Conservation (phyloP, 176 grass and related monocot species). For the Paspalum vaginatum region DNA sequence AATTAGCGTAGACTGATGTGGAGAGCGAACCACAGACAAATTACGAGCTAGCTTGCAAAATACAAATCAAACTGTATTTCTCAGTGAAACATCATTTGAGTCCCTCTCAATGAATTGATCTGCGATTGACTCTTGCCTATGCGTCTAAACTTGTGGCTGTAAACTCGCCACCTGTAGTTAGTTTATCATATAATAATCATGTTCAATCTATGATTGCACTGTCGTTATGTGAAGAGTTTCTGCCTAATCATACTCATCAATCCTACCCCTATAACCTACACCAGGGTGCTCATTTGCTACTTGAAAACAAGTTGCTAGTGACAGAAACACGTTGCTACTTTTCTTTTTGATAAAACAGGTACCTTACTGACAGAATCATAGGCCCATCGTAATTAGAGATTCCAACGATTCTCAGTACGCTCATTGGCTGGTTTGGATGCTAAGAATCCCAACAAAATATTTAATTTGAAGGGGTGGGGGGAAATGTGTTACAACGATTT, state of each 20-base stretch:
- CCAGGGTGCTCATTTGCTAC: neutral
- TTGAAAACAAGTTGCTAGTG: neutral
- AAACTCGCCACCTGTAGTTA: constrained; percentile 3
- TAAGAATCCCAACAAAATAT: constrained; percentile 21
- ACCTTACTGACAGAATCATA: constrained; percentile 23
- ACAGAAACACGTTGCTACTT: constrained; percentile 15
- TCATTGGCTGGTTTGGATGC: constrained; percentile 25
- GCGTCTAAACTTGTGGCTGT: constrained; percentile 31
- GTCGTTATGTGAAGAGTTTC: constrained; percentile 13
- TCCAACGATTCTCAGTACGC: constrained; percentile 34
- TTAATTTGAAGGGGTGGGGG: neutral
- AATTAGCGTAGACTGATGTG: constrained; percentile 2
- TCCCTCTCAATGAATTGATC: constrained; percentile 4
- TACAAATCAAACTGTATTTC: constrained; percentile 19
- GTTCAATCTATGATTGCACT: neutral
- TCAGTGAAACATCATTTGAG: neutral
- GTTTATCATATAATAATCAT: constrained; percentile 8
- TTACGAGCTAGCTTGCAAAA: constrained; percentile 17
- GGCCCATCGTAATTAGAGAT: constrained; percentile 2
- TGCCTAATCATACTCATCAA: constrained; percentile 27
- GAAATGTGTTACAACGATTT: neutral
- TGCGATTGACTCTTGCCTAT: neutral
- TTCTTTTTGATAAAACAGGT: neutral
- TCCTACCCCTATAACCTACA: neutral
- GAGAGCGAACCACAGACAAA: neutral